Percentiles rank a stretch among this genome's conserved stretches.
phyloP scores from a whole-genome alignment of 257 asterid species.

The Mitragyna speciosa region DNA sequence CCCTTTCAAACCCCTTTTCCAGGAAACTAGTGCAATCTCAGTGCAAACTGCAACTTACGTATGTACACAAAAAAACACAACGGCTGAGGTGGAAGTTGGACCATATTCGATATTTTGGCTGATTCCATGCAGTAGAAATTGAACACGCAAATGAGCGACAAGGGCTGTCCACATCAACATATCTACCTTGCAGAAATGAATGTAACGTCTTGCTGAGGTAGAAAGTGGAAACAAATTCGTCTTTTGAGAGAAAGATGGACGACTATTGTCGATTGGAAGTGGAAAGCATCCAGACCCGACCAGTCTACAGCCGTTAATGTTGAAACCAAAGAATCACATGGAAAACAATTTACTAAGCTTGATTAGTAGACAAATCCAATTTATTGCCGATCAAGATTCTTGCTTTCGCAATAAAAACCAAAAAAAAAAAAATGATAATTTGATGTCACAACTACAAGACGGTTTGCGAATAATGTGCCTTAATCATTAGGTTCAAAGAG shows the following conservation, averaged over 20 bases:
- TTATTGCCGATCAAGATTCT: constrained; percentile 1
- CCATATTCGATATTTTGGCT: background rate
- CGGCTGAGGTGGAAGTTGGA: background rate
- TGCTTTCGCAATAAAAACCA: background rate
- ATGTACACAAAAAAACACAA: background rate
- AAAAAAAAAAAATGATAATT: background rate
- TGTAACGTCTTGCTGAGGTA: background rate
- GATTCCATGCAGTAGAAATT: constrained; percentile 5
- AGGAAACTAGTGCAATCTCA: background rate
- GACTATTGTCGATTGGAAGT: background rate
- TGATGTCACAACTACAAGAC: background rate
- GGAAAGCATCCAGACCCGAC: constrained; percentile 1
- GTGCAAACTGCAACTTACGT: background rate
- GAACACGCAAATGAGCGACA: constrained; percentile 4
- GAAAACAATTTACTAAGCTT: background rate
- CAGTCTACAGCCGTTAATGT: constrained; percentile 16
- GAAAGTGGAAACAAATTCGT: background rate
- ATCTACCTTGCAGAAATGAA: too few relatives aligned
- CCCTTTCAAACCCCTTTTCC: background rate
- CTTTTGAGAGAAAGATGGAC: background rate
- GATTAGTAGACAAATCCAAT: constrained; percentile 1
- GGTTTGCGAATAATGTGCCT: background rate
- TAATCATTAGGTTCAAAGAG: background rate
- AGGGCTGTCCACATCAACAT: background rate
- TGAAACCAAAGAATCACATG: constrained; percentile 14